Evolutionary conservation across 495 filamentous ascomycete species (phyloP).

Genomic region (Tuber borchii): DNA sequence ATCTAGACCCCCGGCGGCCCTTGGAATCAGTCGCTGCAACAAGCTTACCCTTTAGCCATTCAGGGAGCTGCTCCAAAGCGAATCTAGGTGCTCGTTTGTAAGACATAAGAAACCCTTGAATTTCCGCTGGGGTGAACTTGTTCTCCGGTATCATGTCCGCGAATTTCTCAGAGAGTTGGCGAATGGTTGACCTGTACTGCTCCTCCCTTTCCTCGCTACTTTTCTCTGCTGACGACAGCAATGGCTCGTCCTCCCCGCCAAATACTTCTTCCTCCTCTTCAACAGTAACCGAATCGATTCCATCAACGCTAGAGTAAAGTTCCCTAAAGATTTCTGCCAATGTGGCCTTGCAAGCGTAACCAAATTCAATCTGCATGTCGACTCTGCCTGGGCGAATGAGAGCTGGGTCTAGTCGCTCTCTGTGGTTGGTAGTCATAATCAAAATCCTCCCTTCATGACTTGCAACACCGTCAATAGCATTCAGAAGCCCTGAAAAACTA

Average conservation of each 20-base stretch:
- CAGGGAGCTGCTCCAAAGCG: conserved; percentile 27
- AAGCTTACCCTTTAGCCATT: conserved; percentile 24
- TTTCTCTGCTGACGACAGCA: conserved; percentile 16
- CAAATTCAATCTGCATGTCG: conserved; percentile 66
- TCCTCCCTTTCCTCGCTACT: conserved; percentile 41
- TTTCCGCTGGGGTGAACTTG: conserved; percentile 58
- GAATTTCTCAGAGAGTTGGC: conserved; percentile 50
- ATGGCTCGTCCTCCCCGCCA: conserved; percentile 31
- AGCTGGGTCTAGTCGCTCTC: conserved; percentile 67
- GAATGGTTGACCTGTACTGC: conserved; percentile 41
- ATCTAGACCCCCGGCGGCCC: conserved; percentile 8
- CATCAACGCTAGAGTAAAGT: conserved; percentile 35
- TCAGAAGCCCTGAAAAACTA: conserved; percentile 68
- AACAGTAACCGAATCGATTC: conserved; percentile 31
- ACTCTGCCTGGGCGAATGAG: conserved; percentile 71
- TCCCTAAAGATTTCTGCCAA: conserved; percentile 38
- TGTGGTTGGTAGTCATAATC: conserved; percentile 80
- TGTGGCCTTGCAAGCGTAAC: conserved; percentile 44
- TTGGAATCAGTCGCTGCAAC: conserved; percentile 9
- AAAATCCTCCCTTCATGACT: conserved; percentile 69
- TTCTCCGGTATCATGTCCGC: conserved; percentile 49
- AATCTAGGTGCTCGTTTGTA: conserved; percentile 46
- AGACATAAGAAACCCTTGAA: conserved; percentile 60
- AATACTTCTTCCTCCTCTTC: conserved; percentile 37
- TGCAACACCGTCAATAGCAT: conserved; percentile 75